Evolutionary conservation across 2,329 filamentous ascomycete genomes (phyloP).

Genomic region (Colletotrichum coccodes): DNA sequence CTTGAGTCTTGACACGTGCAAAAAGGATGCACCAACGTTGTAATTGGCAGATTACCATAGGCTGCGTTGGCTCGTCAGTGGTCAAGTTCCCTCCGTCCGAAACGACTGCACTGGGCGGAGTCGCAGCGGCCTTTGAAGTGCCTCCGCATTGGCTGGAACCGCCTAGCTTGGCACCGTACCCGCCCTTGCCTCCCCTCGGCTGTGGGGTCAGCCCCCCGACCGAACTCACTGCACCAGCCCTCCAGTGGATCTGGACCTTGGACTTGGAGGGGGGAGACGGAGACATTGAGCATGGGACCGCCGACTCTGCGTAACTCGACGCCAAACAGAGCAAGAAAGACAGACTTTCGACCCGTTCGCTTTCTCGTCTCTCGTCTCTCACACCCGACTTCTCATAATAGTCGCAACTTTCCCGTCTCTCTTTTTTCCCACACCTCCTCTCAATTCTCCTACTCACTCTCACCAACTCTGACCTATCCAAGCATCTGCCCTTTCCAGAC

Average conservation of each 20-base stretch:
- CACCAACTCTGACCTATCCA: not conserved
- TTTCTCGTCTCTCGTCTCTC: constrained; percentile 4
- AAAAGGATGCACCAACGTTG: not conserved
- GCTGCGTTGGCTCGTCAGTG: not conserved
- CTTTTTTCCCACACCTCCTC: not conserved
- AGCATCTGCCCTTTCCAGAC: not conserved
- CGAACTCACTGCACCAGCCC: constrained; percentile 19
- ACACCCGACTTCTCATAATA: constrained; percentile 10
- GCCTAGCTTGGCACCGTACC: constrained; percentile 17
- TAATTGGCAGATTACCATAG: constrained; percentile 20
- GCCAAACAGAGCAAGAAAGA: not conserved
- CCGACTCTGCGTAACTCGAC: constrained; percentile 21
- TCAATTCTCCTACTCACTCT: not conserved
- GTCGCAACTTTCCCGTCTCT: not conserved
- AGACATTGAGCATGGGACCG: constrained; percentile 12
- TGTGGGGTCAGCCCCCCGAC: constrained; percentile 28
- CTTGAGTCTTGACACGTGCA: constrained; percentile 23
- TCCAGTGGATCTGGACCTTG: not conserved
- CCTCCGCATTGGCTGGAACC: constrained; percentile 31
- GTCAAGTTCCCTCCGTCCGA: constrained; percentile 34
- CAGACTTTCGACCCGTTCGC: constrained; percentile 14
- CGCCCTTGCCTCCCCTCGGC: constrained; percentile 26
- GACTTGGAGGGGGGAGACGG: not conserved
- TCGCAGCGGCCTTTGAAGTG: constrained; percentile 24
- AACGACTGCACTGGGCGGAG: constrained; percentile 27